Percentiles rank a stretch among this genome's conserved stretches.
phyloP scores from a whole-genome alignment of 257 asterid species.

The Henckelia pumila region DNA sequence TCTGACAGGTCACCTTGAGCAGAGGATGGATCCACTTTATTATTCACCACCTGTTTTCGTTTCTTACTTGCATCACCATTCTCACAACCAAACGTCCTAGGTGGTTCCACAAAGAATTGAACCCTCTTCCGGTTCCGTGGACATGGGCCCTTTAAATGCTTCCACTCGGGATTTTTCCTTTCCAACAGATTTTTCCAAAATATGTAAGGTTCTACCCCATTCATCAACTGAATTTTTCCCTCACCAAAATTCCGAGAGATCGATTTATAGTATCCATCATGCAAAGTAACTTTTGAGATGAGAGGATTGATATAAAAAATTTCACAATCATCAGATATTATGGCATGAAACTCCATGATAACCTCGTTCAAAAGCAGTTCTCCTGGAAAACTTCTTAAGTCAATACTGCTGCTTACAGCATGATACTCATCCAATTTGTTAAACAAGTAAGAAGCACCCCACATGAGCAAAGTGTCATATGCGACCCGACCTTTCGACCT shows the following conservation, averaged over 20 bases:
- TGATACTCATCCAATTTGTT: conserved; percentile 67
- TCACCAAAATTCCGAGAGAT: conserved; percentile 65
- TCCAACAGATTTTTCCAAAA: conserved; percentile 77
- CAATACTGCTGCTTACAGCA: conserved; percentile 23
- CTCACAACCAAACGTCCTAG: conserved; percentile 23
- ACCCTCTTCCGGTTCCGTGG: conserved; percentile 74
- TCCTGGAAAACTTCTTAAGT: conserved; percentile 8
- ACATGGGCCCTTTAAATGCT: conserved; percentile 38
- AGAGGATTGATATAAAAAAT: conserved; percentile 23
- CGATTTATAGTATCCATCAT: too few relatives aligned
- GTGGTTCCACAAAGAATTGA: conserved; percentile 42
- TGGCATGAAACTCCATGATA: conserved; percentile 48
- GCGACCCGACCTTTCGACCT: conserved; percentile 33
- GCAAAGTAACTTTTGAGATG: too few relatives aligned
- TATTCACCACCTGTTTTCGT: too few relatives aligned
- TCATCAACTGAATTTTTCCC: conserved; percentile 41
- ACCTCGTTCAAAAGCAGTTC: conserved; percentile 43
- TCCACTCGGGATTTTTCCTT: conserved; percentile 67
- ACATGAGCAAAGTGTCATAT: conserved; percentile 54
- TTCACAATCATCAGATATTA: conserved; percentile 38
- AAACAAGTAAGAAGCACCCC: conserved; percentile 81
- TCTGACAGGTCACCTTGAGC: too few relatives aligned
- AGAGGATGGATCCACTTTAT: too few relatives aligned
- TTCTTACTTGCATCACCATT: conserved; percentile 29
- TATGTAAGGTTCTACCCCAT: conserved; percentile 53